These are phyloP conservation scores for Aegilops sharonensis DNA, from an alignment of 176 grass and related monocot genomes.

Conservation along the genomic window DNA sequence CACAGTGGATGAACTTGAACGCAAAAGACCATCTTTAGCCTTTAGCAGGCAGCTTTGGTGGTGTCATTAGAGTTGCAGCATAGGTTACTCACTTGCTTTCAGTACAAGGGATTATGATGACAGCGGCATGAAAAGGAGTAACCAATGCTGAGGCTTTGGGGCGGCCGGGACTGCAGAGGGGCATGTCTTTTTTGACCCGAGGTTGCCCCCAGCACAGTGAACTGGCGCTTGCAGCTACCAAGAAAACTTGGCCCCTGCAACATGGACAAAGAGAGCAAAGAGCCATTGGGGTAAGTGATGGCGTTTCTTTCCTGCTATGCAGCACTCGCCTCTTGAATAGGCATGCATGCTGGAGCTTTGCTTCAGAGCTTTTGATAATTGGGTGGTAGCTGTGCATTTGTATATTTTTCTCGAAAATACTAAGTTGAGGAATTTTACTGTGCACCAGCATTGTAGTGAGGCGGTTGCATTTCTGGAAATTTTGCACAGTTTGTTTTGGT, in stretches of 20 bases:
- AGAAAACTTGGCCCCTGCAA: constrained; percentile 44
- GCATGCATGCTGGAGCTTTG: constrained; percentile 26
- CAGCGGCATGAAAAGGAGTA: constrained; percentile 29
- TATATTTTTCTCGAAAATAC: not conserved
- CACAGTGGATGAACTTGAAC: constrained; percentile 48
- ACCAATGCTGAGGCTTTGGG: constrained; percentile 24
- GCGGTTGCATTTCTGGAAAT: not conserved
- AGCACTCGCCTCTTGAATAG: constrained; percentile 11
- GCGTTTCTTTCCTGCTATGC: constrained; percentile 27
- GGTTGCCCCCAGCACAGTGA: constrained; percentile 36
- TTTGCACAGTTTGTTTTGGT: not conserved
- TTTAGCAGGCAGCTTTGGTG: constrained; percentile 45
- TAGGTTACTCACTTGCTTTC: constrained; percentile 73
- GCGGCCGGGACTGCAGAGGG: constrained; percentile 33
- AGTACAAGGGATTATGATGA: constrained; percentile 67
- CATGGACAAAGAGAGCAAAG: constrained; percentile 34
- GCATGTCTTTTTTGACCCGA: constrained; percentile 49
- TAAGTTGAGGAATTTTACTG: not conserved
- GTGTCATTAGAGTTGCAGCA: constrained; percentile 24
- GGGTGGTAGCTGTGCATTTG: constrained; percentile 8
- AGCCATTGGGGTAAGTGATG: constrained; percentile 32
- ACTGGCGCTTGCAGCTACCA: constrained; percentile 44
- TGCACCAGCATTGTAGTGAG: not conserved
- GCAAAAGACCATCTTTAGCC: constrained; percentile 62
- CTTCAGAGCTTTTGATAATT: constrained; percentile 39